Evolutionary conservation across 805 yeast genomes (phyloP).

Genomic region (Hanseniaspora pseudoguilliermondii): DNA sequence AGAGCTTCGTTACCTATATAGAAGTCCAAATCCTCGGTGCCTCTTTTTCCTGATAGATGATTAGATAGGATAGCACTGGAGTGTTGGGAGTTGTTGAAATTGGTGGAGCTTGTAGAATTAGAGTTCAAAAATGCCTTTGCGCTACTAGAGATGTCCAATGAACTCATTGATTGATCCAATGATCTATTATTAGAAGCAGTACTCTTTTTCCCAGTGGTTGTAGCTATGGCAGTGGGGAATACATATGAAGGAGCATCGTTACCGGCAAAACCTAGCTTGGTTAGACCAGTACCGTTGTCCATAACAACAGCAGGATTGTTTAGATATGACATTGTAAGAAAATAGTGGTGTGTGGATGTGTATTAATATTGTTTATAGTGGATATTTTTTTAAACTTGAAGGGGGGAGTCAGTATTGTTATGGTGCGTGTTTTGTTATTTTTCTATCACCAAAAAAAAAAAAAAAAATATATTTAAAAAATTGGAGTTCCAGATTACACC

Average conservation of each 20-base stretch:
- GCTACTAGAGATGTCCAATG: not conserved
- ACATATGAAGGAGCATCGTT: conserved; percentile 96
- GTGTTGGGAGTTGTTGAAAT: conserved; percentile 20
- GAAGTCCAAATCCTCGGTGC: conserved; percentile 87
- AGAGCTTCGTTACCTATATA: conserved; percentile 93
- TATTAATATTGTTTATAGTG: not conserved
- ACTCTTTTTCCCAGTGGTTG: conserved; percentile 33
- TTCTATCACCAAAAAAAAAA: not conserved
- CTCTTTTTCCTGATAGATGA: conserved; percentile 56
- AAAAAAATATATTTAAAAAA: too few relatives aligned
- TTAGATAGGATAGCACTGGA: conserved; percentile 24
- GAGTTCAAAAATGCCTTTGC: conserved; percentile 16
- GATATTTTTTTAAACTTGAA: too few relatives aligned
- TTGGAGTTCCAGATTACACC: too few relatives aligned
- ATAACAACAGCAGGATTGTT: conserved; percentile 89
- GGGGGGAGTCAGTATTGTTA: not conserved
- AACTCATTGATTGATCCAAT: not conserved
- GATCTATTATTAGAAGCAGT: conserved; percentile 20
- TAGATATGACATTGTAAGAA: conserved; percentile 40
- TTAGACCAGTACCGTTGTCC: conserved; percentile 98
- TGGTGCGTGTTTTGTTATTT: not conserved
- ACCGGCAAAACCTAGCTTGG: conserved; percentile 96
- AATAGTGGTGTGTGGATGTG: not conserved
- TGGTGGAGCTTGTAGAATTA: conserved; percentile 29
- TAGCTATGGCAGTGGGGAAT: conserved; percentile 88